phyloP scores from a whole-genome alignment of 2,329 filamentous ascomycete species.

The Colletotrichum shisoi region DNA sequence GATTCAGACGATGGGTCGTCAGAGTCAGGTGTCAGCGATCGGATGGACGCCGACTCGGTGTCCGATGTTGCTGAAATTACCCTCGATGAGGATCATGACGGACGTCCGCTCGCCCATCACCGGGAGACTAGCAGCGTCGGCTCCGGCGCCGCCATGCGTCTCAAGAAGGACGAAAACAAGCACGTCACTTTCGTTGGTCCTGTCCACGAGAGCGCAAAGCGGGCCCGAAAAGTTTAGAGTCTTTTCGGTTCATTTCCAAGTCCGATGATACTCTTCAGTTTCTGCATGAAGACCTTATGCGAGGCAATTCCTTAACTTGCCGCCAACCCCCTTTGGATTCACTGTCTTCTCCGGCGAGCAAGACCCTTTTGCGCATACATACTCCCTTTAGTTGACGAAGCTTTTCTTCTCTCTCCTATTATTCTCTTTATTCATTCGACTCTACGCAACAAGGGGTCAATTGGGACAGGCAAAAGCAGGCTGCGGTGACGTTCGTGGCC shows the following conservation, averaged over 20 bases:
- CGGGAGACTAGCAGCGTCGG: slow-evolving; percentile 49
- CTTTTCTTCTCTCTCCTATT: slow-evolving; percentile 22
- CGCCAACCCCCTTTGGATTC: slow-evolving; percentile 37
- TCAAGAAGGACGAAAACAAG: slow-evolving; percentile 64
- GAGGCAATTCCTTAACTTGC: slow-evolving; percentile 21
- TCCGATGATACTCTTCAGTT: slow-evolving; percentile 7
- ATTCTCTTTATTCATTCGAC: slow-evolving; percentile 27
- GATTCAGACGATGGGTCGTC: slow-evolving; percentile 72
- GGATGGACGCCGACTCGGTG: slow-evolving; percentile 65
- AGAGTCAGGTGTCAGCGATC: slow-evolving; percentile 65
- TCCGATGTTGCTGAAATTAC: slow-evolving; percentile 70
- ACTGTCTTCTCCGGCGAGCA: slow-evolving; percentile 39
- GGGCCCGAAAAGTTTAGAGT: slow-evolving; percentile 40
- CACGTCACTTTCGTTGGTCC: slow-evolving; percentile 65
- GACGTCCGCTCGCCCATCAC: slow-evolving; percentile 55
- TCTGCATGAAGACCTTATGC: slow-evolving; percentile 19
- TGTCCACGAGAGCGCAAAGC: slow-evolving; percentile 53
- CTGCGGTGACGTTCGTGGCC: slow-evolving; percentile 32
- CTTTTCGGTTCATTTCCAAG: slow-evolving; percentile 1
- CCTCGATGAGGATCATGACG: slow-evolving; percentile 64
- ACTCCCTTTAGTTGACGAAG: slow-evolving; percentile 39
- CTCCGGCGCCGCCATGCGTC: slow-evolving; percentile 53
- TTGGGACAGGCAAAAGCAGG: slow-evolving; percentile 31
- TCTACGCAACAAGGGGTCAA: slow-evolving; percentile 33
- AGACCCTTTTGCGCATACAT: slow-evolving; percentile 37